A percentile compares a stretch with the other conserved stretches of the same genome.
Conservation (phyloP, 129 eudicot species). For the Heracleum sosnowskyi region DNA sequence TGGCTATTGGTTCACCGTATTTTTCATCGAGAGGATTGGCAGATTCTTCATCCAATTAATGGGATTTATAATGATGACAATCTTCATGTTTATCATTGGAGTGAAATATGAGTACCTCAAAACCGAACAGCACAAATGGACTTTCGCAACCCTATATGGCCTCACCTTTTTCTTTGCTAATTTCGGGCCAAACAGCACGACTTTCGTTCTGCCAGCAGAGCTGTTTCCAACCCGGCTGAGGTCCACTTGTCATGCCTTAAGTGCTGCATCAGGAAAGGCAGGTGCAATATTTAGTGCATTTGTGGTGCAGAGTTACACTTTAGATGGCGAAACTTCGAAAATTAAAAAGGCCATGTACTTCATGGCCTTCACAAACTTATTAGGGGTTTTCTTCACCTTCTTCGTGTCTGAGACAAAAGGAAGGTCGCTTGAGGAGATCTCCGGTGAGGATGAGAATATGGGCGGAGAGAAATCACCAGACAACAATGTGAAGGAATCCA, state of each 20-base stretch:
- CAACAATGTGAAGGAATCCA: neutral
- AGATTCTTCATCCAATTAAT: conserved; percentile 45
- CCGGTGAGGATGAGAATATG: conserved; percentile 48
- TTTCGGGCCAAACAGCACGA: conserved; percentile 60
- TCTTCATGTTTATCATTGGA: conserved; percentile 57
- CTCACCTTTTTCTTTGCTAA: conserved; percentile 61
- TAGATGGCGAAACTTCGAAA: conserved; percentile 3
- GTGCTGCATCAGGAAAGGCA: conserved; percentile 64
- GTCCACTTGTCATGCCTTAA: conserved; percentile 55
- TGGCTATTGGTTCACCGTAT: conserved; percentile 68
- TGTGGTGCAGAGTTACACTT: conserved; percentile 34
- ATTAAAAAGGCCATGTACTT: conserved; percentile 40
- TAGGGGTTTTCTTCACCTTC: conserved; percentile 51
- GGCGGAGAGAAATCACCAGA: neutral
- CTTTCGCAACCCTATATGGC: conserved; percentile 38
- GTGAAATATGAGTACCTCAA: conserved; percentile 28
- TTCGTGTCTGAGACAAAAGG: conserved; percentile 61
- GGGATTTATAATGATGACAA: conserved; percentile 59
- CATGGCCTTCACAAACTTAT: conserved; percentile 38
- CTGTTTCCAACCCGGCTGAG: conserved; percentile 54
- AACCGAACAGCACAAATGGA: conserved; percentile 25
- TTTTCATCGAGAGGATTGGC: conserved; percentile 48
- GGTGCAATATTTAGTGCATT: conserved; percentile 60
- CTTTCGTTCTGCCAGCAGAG: conserved; percentile 62
- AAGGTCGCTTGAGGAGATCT: conserved; percentile 56